Evolutionary conservation across 768 basidiomycete species (phyloP).

Genomic region (Xerocomellus amylosporus): DNA sequence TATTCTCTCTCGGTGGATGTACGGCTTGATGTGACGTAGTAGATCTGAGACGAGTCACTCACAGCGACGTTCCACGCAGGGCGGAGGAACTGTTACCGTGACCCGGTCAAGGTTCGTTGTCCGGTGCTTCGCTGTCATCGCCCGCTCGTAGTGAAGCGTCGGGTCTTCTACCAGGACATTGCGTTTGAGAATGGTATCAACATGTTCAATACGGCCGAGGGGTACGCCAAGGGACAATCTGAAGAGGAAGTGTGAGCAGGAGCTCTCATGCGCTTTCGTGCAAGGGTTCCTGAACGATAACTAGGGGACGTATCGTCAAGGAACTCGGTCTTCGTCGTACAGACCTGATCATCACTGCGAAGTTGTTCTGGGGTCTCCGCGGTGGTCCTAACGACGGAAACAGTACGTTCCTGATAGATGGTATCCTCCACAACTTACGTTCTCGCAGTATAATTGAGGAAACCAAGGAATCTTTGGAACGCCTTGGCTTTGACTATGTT

Average conservation of each 20-base stretch:
- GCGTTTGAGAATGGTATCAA: conserved; percentile 11
- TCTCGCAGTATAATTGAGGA: conserved; percentile 4
- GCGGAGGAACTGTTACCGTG: conserved; percentile 7
- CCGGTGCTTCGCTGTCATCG: not conserved
- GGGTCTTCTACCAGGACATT: not conserved
- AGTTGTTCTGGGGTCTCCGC: conserved; percentile 2
- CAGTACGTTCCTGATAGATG: not conserved
- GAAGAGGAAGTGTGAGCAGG: conserved; percentile 6
- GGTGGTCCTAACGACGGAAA: conserved; percentile 4
- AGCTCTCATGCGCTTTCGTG: not conserved
- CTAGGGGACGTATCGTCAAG: conserved; percentile 4
- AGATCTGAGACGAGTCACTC: not conserved
- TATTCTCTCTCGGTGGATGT: conserved; percentile 13
- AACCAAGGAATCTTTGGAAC: conserved; percentile 2
- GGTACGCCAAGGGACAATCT: conserved; percentile 4
- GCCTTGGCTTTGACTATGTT: conserved; percentile 10
- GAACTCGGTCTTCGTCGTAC: conserved; percentile 8
- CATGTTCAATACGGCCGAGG: conserved; percentile 11
- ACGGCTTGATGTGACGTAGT: not conserved
- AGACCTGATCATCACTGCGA: conserved; percentile 6
- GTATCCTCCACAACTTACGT: not conserved
- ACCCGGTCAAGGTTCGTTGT: conserved; percentile 5
- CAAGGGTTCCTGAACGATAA: not conserved
- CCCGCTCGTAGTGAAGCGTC: not conserved
- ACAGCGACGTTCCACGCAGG: not conserved